These are phyloP conservation scores for Chrysoporthe deuterocubensis DNA, from an alignment of 2,329 filamentous ascomycete genomes.

Conservation along the genomic window DNA sequence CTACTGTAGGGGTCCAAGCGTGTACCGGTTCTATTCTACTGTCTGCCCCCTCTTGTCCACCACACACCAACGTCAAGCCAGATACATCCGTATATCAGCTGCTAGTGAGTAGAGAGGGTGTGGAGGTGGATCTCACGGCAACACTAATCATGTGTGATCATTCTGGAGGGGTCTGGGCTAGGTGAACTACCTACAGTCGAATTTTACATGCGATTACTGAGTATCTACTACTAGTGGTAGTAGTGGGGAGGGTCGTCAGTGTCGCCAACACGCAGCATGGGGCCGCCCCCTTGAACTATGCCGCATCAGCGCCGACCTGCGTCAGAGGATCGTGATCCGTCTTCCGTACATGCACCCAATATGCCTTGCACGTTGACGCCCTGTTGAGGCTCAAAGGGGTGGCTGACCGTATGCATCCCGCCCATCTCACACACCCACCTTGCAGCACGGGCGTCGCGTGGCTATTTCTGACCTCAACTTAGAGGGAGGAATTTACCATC, in stretches of 20 bases:
- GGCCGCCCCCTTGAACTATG: not conserved
- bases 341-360: not conserved
- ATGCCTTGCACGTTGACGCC: not conserved
- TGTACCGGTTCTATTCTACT: not conserved
- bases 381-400: conserved; percentile 26
- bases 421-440: conserved; percentile 1
- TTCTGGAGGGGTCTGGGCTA: not conserved
- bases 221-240: not conserved
- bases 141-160: not conserved
- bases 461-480: conserved; percentile 21
- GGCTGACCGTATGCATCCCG: conserved; percentile 18
- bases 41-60: not conserved
- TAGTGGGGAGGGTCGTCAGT: not conserved
- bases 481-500: conserved; percentile 10
- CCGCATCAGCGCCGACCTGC: conserved; percentile 1
- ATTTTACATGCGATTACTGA: too few species aligned
- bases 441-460: conserved; percentile 4
- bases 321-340: conserved; percentile 1
- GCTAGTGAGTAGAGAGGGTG: not conserved
- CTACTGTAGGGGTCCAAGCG: not conserved
- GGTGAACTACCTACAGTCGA: not conserved
- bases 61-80: not conserved
- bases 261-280: not conserved
- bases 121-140: conserved; percentile 1
- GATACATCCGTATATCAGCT: not conserved